Conservation (phyloP, 2,329 filamentous ascomycete species). For the Coniochaeta hoffmannii region DNA sequence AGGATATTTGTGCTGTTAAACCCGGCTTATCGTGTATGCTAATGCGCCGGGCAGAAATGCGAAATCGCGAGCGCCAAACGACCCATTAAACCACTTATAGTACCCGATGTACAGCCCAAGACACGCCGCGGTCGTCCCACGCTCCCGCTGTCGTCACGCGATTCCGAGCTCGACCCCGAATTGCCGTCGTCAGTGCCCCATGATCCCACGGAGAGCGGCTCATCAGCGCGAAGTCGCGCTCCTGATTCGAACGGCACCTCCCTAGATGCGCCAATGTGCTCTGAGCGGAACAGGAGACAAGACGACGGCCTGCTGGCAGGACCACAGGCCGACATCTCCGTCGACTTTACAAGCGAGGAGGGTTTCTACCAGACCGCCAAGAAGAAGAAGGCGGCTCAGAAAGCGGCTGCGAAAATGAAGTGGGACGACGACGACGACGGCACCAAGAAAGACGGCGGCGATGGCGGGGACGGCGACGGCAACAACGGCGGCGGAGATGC, state of each 20-base stretch:
- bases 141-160: constrained; percentile 7
- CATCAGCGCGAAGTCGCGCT: constrained; percentile 19
- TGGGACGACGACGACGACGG: constrained; percentile 31
- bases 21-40: not conserved
- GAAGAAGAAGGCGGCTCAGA: constrained; percentile 45
- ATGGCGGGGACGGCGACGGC: constrained; percentile 21
- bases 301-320: constrained; percentile 34
- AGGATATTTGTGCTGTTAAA: not conserved
- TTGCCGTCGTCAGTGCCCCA: constrained; percentile 12
- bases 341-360: constrained; percentile 52
- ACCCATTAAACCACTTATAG: constrained; percentile 9
- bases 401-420: constrained; percentile 33
- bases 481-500: constrained; percentile 25
- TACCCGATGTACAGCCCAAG: constrained; percentile 19
- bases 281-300: constrained; percentile 8
- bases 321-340: constrained; percentile 32
- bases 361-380: constrained; percentile 47
- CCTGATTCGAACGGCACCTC: constrained; percentile 14
- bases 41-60: not conserved
- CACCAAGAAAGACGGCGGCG: constrained; percentile 28
- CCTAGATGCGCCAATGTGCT: constrained; percentile 10
- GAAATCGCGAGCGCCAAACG: not conserved
- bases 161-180: constrained; percentile 12
- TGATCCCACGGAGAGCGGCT: constrained; percentile 24
- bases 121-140: constrained; percentile 17